Evolutionary conservation across 2,329 filamentous ascomycete genomes (phyloP).

Genomic region (Xylaria sp.): DNA sequence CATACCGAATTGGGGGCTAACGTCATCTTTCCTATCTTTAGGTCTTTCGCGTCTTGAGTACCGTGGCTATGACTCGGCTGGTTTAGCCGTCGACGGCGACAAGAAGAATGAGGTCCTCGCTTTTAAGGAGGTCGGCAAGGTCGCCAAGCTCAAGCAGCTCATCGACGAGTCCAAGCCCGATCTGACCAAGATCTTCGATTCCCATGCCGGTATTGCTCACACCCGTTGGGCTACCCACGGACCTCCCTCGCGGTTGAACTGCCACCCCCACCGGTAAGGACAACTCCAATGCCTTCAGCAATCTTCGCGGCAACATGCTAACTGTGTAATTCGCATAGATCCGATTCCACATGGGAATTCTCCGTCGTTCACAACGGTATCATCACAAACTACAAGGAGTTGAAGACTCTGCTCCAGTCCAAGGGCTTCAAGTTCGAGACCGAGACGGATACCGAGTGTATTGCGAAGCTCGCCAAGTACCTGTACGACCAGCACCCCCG

Average conservation of each 20-base stretch:
- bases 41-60: conserved; percentile 95
- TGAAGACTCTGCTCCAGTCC: conserved; percentile 84
- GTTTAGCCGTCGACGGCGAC: conserved; percentile 91
- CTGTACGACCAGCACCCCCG: conserved; percentile 90
- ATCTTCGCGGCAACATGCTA: conserved; percentile 23
- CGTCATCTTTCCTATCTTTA: conserved; percentile 35
- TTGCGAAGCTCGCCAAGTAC: conserved; percentile 98
- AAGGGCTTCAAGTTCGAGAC: conserved; percentile 99
- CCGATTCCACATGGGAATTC: conserved; percentile 93
- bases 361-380: conserved; percentile 98
- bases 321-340: conserved; percentile 50
- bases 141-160: conserved; percentile 90
- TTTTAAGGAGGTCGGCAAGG: conserved; percentile 99
- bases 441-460: conserved; percentile 98
- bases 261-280: conserved; percentile 91
- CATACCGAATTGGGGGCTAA: conserved; percentile 26
- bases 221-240: conserved; percentile 99
- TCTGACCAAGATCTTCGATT: conserved; percentile 89
- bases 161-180: conserved; percentile 80
- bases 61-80: conserved; percentile 96
- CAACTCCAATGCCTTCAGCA: conserved; percentile 29
- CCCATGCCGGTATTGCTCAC: conserved; percentile 97
- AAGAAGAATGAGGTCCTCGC: conserved; percentile 97
- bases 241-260: conserved; percentile 87
- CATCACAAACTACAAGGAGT: conserved; percentile 99